Percentiles rank a stretch among this genome's conserved stretches.
phyloP scores from a whole-genome alignment of 2,329 filamentous ascomycete species.

The Pyrenochaeta sp. region DNA sequence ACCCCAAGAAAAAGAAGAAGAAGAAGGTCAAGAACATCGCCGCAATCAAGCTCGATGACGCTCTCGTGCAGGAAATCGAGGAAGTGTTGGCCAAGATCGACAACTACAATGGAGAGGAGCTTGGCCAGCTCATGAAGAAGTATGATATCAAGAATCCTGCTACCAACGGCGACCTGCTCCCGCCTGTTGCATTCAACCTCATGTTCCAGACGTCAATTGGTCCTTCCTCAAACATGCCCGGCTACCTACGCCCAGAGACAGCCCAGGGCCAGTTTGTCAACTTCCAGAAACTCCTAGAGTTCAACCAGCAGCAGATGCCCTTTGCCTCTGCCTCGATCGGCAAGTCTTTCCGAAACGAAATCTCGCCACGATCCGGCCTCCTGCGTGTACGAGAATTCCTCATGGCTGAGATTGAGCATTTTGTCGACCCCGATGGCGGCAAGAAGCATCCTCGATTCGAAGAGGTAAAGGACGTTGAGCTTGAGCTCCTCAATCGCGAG shows the following conservation, averaged over 20 bases:
- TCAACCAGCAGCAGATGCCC: conserved; percentile 93
- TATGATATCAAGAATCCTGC: conserved; percentile 89
- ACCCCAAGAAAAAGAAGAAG: conserved; percentile 89
- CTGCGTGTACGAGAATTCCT: conserved; percentile 95
- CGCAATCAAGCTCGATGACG: conserved; percentile 85
- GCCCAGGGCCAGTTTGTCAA: conserved; percentile 98
- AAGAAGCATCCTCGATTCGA: conserved; percentile 93
- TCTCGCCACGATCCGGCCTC: conserved; percentile 89
- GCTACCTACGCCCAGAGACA: conserved; percentile 75
- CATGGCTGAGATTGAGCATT: conserved; percentile 99
- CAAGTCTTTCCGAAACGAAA: conserved; percentile 98
- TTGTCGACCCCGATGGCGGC: conserved; percentile 90
- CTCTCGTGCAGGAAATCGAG: conserved; percentile 86
- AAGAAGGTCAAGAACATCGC: conserved; percentile 69
- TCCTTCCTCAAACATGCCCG: conserved; percentile 83
- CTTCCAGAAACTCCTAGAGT: conserved; percentile 94
- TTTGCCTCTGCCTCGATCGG: conserved; percentile 97
- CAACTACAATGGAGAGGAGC: conserved; percentile 88
- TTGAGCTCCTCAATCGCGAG: conserved; percentile 83
- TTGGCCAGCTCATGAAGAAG: conserved; percentile 85
- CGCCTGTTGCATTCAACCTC: conserved; percentile 92
- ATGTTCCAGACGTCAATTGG: conserved; percentile 99
- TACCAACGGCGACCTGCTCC: conserved; percentile 76
- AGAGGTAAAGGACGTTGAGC: conserved; percentile 82
- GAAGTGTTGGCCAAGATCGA: conserved; percentile 91